Conservation (phyloP, 345 rosid species). For the Isatis tinctoria region DNA sequence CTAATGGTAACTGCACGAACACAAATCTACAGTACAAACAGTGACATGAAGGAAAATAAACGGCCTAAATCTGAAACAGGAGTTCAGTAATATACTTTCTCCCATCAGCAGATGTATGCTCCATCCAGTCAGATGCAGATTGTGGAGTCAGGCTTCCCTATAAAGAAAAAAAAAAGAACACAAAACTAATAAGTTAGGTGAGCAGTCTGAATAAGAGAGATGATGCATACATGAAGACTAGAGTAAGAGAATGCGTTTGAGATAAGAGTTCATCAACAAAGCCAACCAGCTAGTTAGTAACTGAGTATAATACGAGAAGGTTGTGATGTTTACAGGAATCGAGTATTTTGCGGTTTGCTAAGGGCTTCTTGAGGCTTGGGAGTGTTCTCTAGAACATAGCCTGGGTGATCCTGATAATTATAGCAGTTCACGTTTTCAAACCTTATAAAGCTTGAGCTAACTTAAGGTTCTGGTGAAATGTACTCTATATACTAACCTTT, state of each 20-base stretch:
- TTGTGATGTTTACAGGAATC: not conserved
- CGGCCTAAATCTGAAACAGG: not conserved
- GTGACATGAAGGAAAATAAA: not conserved
- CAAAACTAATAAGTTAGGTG: not conserved
- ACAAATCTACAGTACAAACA: not conserved
- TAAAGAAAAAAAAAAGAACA: not conserved
- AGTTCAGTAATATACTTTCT: conserved; percentile 58
- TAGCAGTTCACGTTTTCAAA: not conserved
- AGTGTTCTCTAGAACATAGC: too few relatives aligned
- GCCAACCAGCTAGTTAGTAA: not conserved
- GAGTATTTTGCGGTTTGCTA: not conserved
- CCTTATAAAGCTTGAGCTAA: not conserved
- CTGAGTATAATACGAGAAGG: not conserved
- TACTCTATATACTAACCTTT: not conserved
- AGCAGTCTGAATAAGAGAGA: not conserved
- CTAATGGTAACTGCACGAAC: not conserved
- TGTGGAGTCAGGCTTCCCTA: conserved; percentile 42
- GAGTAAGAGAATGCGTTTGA: not conserved
- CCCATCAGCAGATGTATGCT: conserved; percentile 83
- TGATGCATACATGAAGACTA: conserved; percentile 1
- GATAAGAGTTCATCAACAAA: conserved; percentile 13
- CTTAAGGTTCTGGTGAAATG: not conserved
- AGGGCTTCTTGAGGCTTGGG: not conserved
- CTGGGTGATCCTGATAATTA: too few relatives aligned
- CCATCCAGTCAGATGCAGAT: conserved; percentile 87